A percentile compares a stretch with the other conserved stretches of the same genome.
Evolutionary conservation across 139 green algal species (phyloP).

Genomic region (Chlorella ohadii): DNA sequence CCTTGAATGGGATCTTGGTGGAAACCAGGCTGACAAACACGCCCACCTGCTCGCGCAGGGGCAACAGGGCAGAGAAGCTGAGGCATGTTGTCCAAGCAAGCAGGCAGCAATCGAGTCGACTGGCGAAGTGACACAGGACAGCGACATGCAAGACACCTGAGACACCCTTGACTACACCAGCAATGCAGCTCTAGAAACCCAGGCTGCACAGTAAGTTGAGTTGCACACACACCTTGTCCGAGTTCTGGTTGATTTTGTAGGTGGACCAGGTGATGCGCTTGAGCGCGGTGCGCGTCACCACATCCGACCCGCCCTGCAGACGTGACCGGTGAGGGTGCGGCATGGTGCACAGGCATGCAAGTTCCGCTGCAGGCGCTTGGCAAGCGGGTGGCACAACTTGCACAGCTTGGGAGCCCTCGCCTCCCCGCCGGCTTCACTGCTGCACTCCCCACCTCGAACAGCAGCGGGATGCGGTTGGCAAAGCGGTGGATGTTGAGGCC

Average conservation of each 20-base stretch:
- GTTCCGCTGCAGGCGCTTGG: background rate
- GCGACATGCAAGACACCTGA: too few species aligned
- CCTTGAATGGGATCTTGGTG: slow-evolving; percentile 99
- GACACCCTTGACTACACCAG: too few species aligned
- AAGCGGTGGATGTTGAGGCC: slow-evolving; percentile 95
- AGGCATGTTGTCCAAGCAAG: background rate
- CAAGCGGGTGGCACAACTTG: too few species aligned
- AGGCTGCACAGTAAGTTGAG: too few species aligned
- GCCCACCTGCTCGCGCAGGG: slow-evolving; percentile 64
- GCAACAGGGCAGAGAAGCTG: background rate
- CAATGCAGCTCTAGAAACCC: too few species aligned
- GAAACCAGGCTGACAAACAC: slow-evolving; percentile 98
- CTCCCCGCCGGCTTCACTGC: too few species aligned
- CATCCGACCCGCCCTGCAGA: slow-evolving; percentile 80
- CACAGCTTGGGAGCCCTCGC: too few species aligned
- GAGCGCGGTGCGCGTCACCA: slow-evolving; percentile 90
- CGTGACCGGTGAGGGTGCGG: background rate
- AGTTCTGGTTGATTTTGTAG: slow-evolving; percentile 97
- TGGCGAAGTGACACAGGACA: too few species aligned
- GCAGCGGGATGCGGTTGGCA: slow-evolving; percentile 97
- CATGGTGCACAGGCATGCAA: background rate
- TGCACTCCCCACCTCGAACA: slow-evolving; percentile 85
- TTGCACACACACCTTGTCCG: slow-evolving; percentile 75
- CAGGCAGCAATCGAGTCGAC: too few species aligned
- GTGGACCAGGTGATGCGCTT: slow-evolving; percentile 93